A percentile compares a stretch with the other conserved stretches of the same genome.
These are phyloP conservation scores for Lyophyllum semitale DNA, from an alignment of 768 basidiomycete genomes.

Conservation along the genomic window DNA sequence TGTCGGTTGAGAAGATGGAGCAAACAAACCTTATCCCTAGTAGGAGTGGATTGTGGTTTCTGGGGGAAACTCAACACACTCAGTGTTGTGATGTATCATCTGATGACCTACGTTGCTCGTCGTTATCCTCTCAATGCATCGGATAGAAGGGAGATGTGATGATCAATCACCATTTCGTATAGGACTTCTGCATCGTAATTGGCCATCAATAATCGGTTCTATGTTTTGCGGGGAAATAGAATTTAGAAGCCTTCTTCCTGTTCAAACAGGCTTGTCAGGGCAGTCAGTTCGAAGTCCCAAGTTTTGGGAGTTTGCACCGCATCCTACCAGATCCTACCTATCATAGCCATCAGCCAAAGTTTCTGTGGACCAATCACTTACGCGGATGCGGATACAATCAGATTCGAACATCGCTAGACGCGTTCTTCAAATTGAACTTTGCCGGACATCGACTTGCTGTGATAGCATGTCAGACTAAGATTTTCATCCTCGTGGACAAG, in stretches of 20 bases:
- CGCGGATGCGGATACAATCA: slow-evolving; percentile 8
- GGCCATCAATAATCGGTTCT: background rate
- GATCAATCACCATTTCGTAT: background rate
- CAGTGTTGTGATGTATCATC: too few relatives aligned
- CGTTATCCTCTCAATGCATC: too few relatives aligned
- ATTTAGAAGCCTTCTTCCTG: background rate
- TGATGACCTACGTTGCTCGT: too few relatives aligned
- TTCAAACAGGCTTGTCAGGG: background rate
- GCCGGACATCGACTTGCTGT: background rate
- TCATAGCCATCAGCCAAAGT: slow-evolving; percentile 12
- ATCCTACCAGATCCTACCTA: slow-evolving; percentile 2
- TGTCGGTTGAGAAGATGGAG: too few relatives aligned
- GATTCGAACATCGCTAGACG: slow-evolving; percentile 2
- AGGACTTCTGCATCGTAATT: background rate
- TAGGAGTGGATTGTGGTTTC: too few relatives aligned
- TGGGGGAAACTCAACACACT: too few relatives aligned
- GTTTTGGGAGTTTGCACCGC: background rate
- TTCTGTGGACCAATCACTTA: slow-evolving; percentile 1
- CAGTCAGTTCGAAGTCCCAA: background rate
- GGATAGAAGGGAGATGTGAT: background rate
- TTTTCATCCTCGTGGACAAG: background rate
- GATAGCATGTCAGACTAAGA: background rate
- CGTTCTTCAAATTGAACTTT: background rate
- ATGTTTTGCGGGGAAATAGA: slow-evolving; percentile 3
- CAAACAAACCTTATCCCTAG: too few relatives aligned